phyloP scores from a whole-genome alignment of 257 asterid species.

The Echium plantagineum region DNA sequence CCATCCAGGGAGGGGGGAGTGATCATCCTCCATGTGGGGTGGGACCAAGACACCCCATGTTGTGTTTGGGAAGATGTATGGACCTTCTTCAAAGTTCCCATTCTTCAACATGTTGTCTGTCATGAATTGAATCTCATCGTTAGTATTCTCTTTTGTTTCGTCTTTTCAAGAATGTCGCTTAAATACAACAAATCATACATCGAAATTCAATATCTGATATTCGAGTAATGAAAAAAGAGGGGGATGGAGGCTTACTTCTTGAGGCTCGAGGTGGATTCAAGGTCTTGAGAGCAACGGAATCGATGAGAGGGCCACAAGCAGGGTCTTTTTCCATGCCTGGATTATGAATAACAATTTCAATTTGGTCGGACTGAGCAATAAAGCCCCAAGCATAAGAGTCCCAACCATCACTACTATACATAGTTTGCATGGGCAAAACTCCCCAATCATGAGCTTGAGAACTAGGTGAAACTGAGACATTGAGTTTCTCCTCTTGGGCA shows the following conservation, averaged over 20 bases:
- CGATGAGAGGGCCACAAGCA: slow-evolving; percentile 76
- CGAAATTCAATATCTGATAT: too few relatives aligned
- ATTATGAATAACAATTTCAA: slow-evolving; percentile 44
- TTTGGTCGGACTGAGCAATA: slow-evolving; percentile 28
- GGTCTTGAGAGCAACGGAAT: slow-evolving; percentile 59
- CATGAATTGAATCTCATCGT: neutral
- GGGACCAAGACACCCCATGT: slow-evolving; percentile 61
- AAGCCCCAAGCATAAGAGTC: slow-evolving; percentile 73
- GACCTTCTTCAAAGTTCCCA: slow-evolving; percentile 82
- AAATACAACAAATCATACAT: too few relatives aligned
- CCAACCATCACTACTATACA: slow-evolving; percentile 74
- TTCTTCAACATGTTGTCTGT: slow-evolving; percentile 72
- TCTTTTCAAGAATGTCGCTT: too few relatives aligned
- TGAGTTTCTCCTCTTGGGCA: slow-evolving; percentile 59
- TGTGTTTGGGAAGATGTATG: slow-evolving; percentile 57
- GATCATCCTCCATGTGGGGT: slow-evolving; percentile 66
- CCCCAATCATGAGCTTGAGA: slow-evolving; percentile 40
- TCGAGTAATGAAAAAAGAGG: neutral
- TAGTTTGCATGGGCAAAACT: slow-evolving; percentile 62
- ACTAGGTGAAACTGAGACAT: slow-evolving; percentile 38
- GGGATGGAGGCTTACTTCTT: slow-evolving; percentile 23
- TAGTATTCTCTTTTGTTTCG: neutral
- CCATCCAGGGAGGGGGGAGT: slow-evolving; percentile 89
- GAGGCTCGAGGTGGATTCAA: slow-evolving; percentile 31
- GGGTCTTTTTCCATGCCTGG: slow-evolving; percentile 52